Base-by-base conservation (phyloP, 2,329 filamentous ascomycete species). In the Beauveria asiatica region DNA sequence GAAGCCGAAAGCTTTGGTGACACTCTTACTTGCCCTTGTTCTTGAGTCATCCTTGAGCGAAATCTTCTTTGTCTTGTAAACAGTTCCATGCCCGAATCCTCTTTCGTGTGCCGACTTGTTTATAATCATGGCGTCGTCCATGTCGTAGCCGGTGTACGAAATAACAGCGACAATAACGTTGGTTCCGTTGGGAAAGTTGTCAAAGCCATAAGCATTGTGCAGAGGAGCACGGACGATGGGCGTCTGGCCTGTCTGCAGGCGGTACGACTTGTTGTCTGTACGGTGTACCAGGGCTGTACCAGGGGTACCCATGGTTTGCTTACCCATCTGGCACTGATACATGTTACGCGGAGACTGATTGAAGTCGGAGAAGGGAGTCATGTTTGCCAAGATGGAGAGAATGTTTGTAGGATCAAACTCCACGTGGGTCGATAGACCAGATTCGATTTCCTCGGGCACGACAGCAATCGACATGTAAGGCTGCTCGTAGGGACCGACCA, bases 111-210 rank as follows among this genome's bases (percentile, higher is more conserved):
- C 87, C 21, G 92, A 96, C 74, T 97, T 97, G 80, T 97, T 97
- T 71, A 99, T 81, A 71, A 99, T 97, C 93, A 97, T 97, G 72
- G 94, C 94, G 76, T 99, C 94, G 80, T 99, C 94, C 94, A 99
- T 99, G 81, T 99, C 94, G 76, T 97, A 99, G 56, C 93, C 94
- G 2, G 93, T 97, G 74, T 99, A 99, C 0, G 93, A 97, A 64
- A 99, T 96, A 73, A 99, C 95, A 62, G 94, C 94, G 61, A 99
- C 94, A 44, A 97, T 86, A 9, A 92, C 91, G 69, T 99, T 99
- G 69, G 86, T 92, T 30, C 94, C 94, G 71, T 97, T 97, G 59
- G 94, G 94, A 74, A 97, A 99, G 75, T 97, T 97, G 77, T 99
- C 94, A 62, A 97, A 86, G 21, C 93, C 94, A 70, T 99, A 99